These are phyloP conservation scores for Neonectria magnoliae DNA, from an alignment of 2,329 filamentous ascomycete species.

Conservation along the genomic window DNA sequence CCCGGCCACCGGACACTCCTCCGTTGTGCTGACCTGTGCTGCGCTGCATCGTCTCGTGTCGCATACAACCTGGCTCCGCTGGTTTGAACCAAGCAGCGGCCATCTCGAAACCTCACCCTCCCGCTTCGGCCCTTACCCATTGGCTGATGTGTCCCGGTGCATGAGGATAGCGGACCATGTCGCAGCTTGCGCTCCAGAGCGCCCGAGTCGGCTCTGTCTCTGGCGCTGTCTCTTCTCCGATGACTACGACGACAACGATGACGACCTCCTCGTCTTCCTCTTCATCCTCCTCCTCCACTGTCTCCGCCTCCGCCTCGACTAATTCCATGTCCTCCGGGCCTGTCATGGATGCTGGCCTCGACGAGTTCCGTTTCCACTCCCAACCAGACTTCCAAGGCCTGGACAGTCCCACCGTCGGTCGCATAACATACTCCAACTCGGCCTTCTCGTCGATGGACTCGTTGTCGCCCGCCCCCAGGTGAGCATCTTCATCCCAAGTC, in stretches of 20 bases:
- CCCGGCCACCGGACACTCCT: conserved; percentile 23
- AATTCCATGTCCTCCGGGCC: conserved; percentile 4
- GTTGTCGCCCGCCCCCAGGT: conserved; percentile 42
- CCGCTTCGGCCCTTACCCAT: conserved; percentile 31
- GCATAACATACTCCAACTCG: conserved; percentile 40
- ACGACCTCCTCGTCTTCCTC: conserved; percentile 20
- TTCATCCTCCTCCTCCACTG: conserved; percentile 12
- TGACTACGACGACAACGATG: conserved; percentile 11
- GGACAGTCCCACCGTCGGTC: conserved; percentile 60
- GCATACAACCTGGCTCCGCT: conserved; percentile 41
- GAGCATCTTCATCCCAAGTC: conserved; percentile 40
- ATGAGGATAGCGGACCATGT: conserved; percentile 58
- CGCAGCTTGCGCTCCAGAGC: conserved; percentile 61
- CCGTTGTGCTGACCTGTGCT: conserved; percentile 24
- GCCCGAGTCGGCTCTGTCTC: conserved; percentile 47
- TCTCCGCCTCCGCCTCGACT: conserved; percentile 27
- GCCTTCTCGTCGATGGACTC: conserved; percentile 35
- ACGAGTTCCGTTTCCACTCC: conserved; percentile 31
- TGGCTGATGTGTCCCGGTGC: conserved; percentile 44
- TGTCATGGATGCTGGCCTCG: conserved; percentile 17
- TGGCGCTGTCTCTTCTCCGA: conserved; percentile 3
- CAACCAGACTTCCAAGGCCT: conserved; percentile 43
- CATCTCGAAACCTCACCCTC: conserved; percentile 49
- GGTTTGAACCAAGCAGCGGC: conserved; percentile 40
- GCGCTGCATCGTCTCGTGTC: conserved; percentile 32